These are phyloP conservation scores for Candida pseudoviswanathii DNA, from an alignment of 1,139 yeast species.

Conservation along the genomic window DNA sequence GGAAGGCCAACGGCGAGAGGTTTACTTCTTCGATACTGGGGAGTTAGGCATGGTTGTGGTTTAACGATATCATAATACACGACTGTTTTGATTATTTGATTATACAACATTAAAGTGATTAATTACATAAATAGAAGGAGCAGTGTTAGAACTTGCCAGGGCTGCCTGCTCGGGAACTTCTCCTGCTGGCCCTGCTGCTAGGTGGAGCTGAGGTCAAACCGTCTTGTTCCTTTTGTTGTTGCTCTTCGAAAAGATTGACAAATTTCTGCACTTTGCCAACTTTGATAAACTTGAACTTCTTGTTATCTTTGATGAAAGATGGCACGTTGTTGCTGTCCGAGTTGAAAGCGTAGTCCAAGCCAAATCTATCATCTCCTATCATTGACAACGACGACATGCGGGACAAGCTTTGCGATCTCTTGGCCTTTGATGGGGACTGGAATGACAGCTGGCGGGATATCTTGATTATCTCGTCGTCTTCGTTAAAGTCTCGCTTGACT, in stretches of 20 bases:
- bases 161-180: neutral
- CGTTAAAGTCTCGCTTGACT: constrained; percentile 4
- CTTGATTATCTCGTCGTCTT: constrained; percentile 11
- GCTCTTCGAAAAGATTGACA: constrained; percentile 48
- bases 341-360: constrained; percentile 36
- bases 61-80: neutral
- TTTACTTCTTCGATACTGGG: neutral
- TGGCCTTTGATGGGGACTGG: constrained; percentile 20
- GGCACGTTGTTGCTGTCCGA: constrained; percentile 37
- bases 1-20: neutral
- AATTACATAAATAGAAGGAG: neutral
- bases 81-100: neutral
- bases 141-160: neutral
- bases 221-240: constrained; percentile 19
- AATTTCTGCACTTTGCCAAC: constrained; percentile 53
- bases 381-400: constrained; percentile 25
- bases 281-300: constrained; percentile 48
- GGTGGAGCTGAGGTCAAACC: neutral
- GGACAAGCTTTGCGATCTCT: constrained; percentile 16
- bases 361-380: constrained; percentile 24
- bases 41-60: neutral
- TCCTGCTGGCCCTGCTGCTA: constrained; percentile 10
- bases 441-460: constrained; percentile 14
- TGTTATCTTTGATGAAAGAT: constrained; percentile 43
- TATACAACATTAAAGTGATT: neutral